These are phyloP conservation scores for Rubia occidens DNA, from an alignment of 305 asterid species.

Conservation along the genomic window DNA sequence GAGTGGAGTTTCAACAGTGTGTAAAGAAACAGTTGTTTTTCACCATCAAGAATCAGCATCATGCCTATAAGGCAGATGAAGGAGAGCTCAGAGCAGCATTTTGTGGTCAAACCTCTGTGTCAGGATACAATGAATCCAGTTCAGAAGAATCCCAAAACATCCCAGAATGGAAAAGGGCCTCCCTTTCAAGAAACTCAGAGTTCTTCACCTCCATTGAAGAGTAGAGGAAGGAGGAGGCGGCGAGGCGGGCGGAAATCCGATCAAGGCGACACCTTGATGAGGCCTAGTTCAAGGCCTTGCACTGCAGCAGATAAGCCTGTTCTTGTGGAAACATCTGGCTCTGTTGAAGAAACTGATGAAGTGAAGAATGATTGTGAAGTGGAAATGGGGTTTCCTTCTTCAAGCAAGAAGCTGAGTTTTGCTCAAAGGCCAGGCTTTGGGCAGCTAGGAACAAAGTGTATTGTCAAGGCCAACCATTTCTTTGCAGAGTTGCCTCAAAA, in stretches of 20 bases:
- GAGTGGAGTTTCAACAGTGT: conserved; percentile 24
- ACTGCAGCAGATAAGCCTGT: conserved; percentile 50
- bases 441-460: conserved; percentile 77
- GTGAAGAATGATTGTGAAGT: conserved; percentile 26
- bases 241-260: conserved; percentile 82
- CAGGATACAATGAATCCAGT: conserved; percentile 37
- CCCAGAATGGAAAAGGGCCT: conserved; percentile 59
- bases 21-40: conserved; percentile 21
- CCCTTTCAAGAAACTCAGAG: conserved; percentile 48
- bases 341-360: conserved; percentile 23
- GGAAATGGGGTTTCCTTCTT: conserved; percentile 45
- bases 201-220: conserved; percentile 58
- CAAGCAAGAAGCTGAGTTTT: conserved; percentile 68
- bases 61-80: conserved; percentile 89
- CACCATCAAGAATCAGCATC: conserved; percentile 22
- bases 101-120: conserved; percentile 53
- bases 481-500: conserved; percentile 83
- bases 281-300: conserved; percentile 89
- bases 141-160: conserved; percentile 38
- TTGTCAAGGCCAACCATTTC: conserved; percentile 97
- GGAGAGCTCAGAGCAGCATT: conserved; percentile 60
- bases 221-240: conserved; percentile 70
- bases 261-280: conserved; percentile 65
- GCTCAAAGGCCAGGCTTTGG: conserved; percentile 87
- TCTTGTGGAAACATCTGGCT: conserved; percentile 23